A percentile compares a stretch with the other conserved stretches of the same genome.
phyloP scores from a whole-genome alignment of 2,329 filamentous ascomycete species.

The Daldinia sp. region DNA sequence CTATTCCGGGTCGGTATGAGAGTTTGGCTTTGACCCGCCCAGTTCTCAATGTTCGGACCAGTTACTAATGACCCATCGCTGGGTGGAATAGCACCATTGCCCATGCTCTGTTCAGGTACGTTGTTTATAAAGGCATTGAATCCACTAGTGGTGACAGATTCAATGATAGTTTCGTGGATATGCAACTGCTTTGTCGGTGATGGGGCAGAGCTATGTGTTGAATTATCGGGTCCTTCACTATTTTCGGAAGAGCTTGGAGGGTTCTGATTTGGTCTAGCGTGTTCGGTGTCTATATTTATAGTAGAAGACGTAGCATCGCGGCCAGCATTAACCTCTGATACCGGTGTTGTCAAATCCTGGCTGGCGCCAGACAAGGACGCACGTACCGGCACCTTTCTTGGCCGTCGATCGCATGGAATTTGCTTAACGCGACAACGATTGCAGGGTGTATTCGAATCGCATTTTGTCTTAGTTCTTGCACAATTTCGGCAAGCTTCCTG shows the following conservation, averaged over 20 bases:
- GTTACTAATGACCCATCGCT: neutral
- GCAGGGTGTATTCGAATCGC: conserved; percentile 28
- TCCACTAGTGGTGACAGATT: neutral
- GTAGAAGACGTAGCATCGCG: conserved; percentile 3
- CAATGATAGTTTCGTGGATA: conserved; percentile 7
- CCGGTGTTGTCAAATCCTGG: neutral
- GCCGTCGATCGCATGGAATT: conserved; percentile 24
- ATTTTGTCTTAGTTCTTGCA: conserved; percentile 30
- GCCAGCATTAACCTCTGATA: neutral
- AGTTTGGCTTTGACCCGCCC: neutral
- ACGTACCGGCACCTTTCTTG: conserved; percentile 10
- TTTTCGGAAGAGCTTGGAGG: conserved; percentile 1
- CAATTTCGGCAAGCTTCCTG: conserved; percentile 32
- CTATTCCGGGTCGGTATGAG: conserved; percentile 2
- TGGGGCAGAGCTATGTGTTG: neutral
- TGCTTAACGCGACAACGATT: conserved; percentile 25
- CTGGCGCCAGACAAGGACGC: neutral
- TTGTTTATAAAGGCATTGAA: neutral
- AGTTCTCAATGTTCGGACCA: neutral
- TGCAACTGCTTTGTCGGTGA: conserved; percentile 1
- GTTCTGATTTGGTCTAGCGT: neutral
- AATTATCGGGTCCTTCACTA: neutral
- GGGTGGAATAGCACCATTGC: neutral
- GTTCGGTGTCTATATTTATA: neutral
- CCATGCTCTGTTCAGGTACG: neutral